Percentiles rank a stretch among this genome's conserved stretches.
Evolutionary conservation across 208 protist genomes (phyloP).

Genomic region (Pavlovales sp.): DNA sequence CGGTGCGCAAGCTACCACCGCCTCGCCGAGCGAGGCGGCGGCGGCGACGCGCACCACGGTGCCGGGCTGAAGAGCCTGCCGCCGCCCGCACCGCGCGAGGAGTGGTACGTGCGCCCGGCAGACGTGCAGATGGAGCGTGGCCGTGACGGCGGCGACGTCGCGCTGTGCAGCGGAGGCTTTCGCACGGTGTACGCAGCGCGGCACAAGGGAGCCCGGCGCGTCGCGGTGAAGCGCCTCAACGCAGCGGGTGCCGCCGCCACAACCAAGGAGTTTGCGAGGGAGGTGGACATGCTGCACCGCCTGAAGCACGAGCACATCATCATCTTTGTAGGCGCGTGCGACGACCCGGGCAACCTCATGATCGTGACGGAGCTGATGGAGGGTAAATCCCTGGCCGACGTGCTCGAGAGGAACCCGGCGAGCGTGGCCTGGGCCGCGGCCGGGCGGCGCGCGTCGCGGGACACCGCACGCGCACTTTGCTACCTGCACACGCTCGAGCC

Average conservation of each 20-base stretch:
- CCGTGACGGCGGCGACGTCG: background rate
- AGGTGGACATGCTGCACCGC: too few species aligned
- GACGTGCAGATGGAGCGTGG: too few species aligned
- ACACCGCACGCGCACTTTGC: background rate
- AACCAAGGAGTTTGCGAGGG: too few species aligned
- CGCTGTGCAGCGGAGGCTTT: background rate
- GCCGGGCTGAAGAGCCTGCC: background rate
- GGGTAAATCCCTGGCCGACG: background rate
- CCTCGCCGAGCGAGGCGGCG: too few species aligned
- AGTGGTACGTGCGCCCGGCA: background rate
- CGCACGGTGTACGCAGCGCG: background rate
- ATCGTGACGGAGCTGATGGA: slow-evolving; percentile 30
- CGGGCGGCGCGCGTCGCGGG: background rate
- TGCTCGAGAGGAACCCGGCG: background rate
- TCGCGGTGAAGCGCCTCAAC: background rate
- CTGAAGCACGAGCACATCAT: too few species aligned
- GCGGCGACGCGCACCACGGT: too few species aligned
- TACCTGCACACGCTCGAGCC: background rate
- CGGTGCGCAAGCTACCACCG: too few species aligned
- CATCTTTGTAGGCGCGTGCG: background rate
- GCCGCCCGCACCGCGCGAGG: too few species aligned
- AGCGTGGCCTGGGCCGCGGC: background rate
- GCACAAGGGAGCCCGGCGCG: background rate
- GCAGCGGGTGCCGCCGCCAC: background rate
- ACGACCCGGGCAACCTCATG: background rate